Conservation (phyloP, 805 yeast genomes). For the Wickerhamiella hasegawae region DNA sequence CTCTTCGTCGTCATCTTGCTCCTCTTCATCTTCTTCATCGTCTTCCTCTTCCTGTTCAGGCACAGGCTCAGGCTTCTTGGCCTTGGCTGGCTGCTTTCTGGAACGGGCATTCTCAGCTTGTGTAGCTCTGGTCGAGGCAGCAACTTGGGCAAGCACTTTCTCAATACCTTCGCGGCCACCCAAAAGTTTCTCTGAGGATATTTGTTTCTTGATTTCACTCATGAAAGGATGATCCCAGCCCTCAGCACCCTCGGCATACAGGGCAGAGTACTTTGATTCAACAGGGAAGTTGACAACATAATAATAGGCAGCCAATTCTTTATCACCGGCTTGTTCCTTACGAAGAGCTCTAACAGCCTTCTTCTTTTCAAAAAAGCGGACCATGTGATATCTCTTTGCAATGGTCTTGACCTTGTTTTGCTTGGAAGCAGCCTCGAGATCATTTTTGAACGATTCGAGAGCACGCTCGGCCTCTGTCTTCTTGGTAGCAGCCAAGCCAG, state of each 20-base stretch:
- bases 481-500: slow-evolving; percentile 40
- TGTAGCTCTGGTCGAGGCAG: too few species aligned
- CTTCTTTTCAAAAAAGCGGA: slow-evolving; percentile 77
- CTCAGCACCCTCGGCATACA: slow-evolving; percentile 37
- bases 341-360: slow-evolving; percentile 65
- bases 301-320: slow-evolving; percentile 36
- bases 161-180: slow-evolving; percentile 35
- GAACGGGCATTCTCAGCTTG: too few species aligned
- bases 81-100: too few species aligned
- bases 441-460: slow-evolving; percentile 43
- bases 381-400: slow-evolving; percentile 77
- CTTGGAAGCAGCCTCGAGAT: slow-evolving; percentile 34
- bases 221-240: slow-evolving; percentile 33
- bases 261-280: slow-evolving; percentile 60
- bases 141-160: slow-evolving; percentile 12
- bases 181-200: slow-evolving; percentile 40
- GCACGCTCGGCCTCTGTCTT: slow-evolving; percentile 42
- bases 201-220: slow-evolving; percentile 34
- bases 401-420: slow-evolving; percentile 32
- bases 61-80: slow-evolving; percentile 10
- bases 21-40: slow-evolving; percentile 21
- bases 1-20: neutral
- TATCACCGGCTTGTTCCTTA: slow-evolving; percentile 24
- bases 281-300: slow-evolving; percentile 68
- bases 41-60: slow-evolving; percentile 17